Evolutionary conservation across 1,139 yeast species (phyloP).

Genomic region (Wickerhamiella pararugosa): DNA sequence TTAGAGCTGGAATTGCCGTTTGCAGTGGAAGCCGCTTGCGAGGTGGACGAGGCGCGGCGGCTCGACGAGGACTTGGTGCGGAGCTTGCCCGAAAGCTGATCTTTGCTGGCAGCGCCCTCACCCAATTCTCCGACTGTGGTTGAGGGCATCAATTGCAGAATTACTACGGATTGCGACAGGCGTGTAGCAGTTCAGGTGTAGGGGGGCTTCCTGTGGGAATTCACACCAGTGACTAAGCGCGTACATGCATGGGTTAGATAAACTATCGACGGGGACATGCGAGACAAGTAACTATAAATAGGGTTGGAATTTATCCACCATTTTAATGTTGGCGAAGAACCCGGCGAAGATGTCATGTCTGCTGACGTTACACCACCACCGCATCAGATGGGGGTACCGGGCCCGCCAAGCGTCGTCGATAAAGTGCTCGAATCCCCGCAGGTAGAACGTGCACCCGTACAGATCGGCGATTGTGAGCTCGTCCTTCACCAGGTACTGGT

Average conservation of each 20-base stretch:
- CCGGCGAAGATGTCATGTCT: slow-evolving; percentile 40
- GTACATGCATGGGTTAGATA: too few species aligned
- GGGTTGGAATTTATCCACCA: slow-evolving; percentile 33
- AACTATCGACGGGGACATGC: too few species aligned
- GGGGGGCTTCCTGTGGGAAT: too few species aligned
- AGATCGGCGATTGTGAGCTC: slow-evolving; percentile 77
- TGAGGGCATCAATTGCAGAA: too few species aligned
- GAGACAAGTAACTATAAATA: too few species aligned
- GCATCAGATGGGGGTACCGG: slow-evolving; percentile 54
- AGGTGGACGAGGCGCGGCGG: background rate
- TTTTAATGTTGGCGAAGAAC: slow-evolving; percentile 44
- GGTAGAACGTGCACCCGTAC: slow-evolving; percentile 41
- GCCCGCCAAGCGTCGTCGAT: slow-evolving; percentile 71
- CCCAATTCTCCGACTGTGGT: too few species aligned
- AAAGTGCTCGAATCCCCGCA: slow-evolving; percentile 27
- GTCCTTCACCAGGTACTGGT: slow-evolving; percentile 88
- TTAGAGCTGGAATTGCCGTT: slow-evolving; percentile 11
- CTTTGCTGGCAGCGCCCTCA: too few species aligned
- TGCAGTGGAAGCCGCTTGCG: background rate
- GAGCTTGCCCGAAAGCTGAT: too few species aligned
- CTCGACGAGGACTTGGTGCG: background rate
- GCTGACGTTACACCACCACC: slow-evolving; percentile 75
- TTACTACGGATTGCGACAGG: too few species aligned
- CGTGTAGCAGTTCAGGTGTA: too few species aligned
- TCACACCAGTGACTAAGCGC: too few species aligned